Percentiles rank a stretch among this genome's conserved stretches.
phyloP scores from a whole-genome alignment of 1,284 basidiomycete genomes.

The Tilletia horrida region DNA sequence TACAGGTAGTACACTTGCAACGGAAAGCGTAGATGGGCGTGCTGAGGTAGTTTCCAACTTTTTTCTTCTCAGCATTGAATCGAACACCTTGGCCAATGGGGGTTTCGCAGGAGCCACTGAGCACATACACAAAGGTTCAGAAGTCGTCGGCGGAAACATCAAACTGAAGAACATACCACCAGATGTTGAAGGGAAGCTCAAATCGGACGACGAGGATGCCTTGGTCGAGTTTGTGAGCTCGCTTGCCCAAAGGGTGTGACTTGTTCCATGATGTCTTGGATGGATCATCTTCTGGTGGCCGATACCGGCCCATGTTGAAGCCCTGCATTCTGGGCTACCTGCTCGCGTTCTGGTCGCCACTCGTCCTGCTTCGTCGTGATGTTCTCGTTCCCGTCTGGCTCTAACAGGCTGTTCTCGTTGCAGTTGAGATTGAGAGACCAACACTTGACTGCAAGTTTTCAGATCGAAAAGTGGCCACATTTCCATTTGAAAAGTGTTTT shows the following conservation, averaged over 20 bases:
- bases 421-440: no score
- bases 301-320: conserved; percentile 51
- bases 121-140: conserved; percentile 23
- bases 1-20: conserved; percentile 94
- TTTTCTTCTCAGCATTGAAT: conserved; percentile 97
- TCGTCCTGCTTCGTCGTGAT: no score
- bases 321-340: conserved; percentile 42
- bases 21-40: conserved; percentile 91
- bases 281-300: conserved; percentile 38
- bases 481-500: no score
- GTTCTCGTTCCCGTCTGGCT: no score
- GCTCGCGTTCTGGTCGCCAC: no score
- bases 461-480: no score
- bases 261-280: conserved; percentile 28
- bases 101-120: conserved; percentile 16
- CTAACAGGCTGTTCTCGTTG: no score
- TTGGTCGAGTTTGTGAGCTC: conserved; percentile 86
- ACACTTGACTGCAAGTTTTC: no score
- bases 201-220: conserved; percentile 84
- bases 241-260: conserved; percentile 65
- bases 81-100: conserved; percentile 58
- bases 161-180: conserved; percentile 78
- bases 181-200: conserved; percentile 86
- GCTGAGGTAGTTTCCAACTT: conserved; percentile 88
- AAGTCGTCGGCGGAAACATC: no score